Percentiles rank a stretch among this genome's conserved stretches.
Conservation (phyloP, 2,329 filamentous ascomycete species). For the Fusarium sublunatum region DNA sequence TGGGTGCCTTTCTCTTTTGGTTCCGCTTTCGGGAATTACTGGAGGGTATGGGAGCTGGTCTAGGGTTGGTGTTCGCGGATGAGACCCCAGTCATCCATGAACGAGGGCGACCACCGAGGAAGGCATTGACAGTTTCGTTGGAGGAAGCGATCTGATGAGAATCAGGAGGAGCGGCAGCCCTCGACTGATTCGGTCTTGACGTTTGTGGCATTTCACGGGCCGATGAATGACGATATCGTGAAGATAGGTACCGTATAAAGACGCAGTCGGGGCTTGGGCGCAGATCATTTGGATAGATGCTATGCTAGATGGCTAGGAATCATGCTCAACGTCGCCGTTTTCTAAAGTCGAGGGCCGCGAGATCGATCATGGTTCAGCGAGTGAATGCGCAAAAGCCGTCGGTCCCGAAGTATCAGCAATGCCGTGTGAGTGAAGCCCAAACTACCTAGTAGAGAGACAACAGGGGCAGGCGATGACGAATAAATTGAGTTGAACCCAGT, state of each 20-base stretch:
- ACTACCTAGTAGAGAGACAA: background rate
- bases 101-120: slow-evolving; percentile 52
- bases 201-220: slow-evolving; percentile 44
- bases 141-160: slow-evolving; percentile 51
- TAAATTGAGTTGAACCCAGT: background rate
- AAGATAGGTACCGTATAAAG: slow-evolving; percentile 8
- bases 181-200: slow-evolving; percentile 26
- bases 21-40: slow-evolving; percentile 39
- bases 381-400: slow-evolving; percentile 11
- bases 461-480: too few species aligned
- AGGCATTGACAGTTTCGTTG: slow-evolving; percentile 56
- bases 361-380: slow-evolving; percentile 39
- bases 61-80: slow-evolving; percentile 17
- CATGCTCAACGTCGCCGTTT: slow-evolving; percentile 45
- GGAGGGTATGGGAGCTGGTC: slow-evolving; percentile 15
- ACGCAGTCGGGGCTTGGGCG: slow-evolving; percentile 1
- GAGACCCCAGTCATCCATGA: slow-evolving; percentile 45
- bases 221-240: background rate
- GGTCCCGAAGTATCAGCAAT: slow-evolving; percentile 4
- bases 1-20: slow-evolving; percentile 25
- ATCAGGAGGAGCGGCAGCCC: slow-evolving; percentile 30
- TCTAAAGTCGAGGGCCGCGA: slow-evolving; percentile 35
- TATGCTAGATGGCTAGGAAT: slow-evolving; percentile 19
- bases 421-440: slow-evolving; percentile 2
- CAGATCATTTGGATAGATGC: slow-evolving; percentile 34